Percentiles rank a stretch among this genome's conserved stretches.
Evolutionary conservation across 2,329 filamentous ascomycete genomes (phyloP).

Genomic region (Aspergillus fructus): DNA sequence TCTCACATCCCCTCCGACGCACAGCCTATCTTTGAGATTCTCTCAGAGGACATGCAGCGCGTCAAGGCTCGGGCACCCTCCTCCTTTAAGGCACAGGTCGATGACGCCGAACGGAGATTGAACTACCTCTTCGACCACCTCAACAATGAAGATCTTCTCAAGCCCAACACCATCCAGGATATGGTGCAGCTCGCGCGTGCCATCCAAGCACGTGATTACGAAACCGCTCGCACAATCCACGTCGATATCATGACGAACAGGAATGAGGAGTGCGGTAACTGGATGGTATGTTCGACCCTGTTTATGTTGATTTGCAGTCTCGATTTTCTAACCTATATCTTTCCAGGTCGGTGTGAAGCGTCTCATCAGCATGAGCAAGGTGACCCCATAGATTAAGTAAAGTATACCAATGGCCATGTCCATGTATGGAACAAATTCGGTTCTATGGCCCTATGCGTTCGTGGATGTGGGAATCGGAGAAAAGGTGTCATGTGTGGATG

Average conservation of each 20-base stretch:
- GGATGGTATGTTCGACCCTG: constrained; percentile 68
- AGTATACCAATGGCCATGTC: neutral
- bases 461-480: neutral
- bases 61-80: constrained; percentile 82
- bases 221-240: constrained; percentile 66
- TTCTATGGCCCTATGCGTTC: neutral
- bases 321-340: neutral
- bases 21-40: constrained; percentile 75
- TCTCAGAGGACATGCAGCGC: constrained; percentile 81
- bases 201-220: constrained; percentile 68
- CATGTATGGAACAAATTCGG: neutral
- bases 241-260: constrained; percentile 74
- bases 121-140: constrained; percentile 94
- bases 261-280: constrained; percentile 77
- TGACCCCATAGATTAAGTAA: constrained; percentile 55
- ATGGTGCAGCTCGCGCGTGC: constrained; percentile 58
- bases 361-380: constrained; percentile 76
- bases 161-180: constrained; percentile 63
- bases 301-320: neutral
- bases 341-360: constrained; percentile 71
- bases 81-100: constrained; percentile 84
- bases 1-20: constrained; percentile 81
- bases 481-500: neutral
- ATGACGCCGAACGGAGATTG: constrained; percentile 89
- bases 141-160: constrained; percentile 90